These are phyloP conservation scores for sweet orange (Citrus sinensis) DNA, from an alignment of 345 rosid genomes.

Conservation along the genomic window DNA sequence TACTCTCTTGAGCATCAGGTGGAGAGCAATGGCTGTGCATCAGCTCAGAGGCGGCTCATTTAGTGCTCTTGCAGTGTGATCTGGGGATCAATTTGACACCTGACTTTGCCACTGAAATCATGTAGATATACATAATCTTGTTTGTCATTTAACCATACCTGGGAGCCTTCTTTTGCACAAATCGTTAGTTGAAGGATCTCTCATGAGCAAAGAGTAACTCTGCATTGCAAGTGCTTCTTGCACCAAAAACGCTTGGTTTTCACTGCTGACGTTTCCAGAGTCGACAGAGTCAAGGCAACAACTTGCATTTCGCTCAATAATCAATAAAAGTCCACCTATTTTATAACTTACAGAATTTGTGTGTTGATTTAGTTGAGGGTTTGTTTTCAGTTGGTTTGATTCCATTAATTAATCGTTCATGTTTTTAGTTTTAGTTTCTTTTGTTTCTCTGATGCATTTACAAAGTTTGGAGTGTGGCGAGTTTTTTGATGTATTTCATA, in stretches of 20 bases:
- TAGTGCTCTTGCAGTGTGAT: not conserved
- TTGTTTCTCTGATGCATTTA: not conserved
- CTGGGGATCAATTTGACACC: not conserved
- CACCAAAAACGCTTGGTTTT: not conserved
- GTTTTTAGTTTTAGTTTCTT: not conserved
- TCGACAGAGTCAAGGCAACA: not conserved
- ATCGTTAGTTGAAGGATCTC: not conserved
- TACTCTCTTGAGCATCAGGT: not conserved
- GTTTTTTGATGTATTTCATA: conserved; percentile 1
- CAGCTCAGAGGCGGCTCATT: not conserved
- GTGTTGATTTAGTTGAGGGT: conserved; percentile 2
- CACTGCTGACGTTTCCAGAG: not conserved
- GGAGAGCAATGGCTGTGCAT: not conserved
- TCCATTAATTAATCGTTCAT: conserved; percentile 3
- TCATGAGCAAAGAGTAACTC: not conserved
- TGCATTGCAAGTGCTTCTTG: not conserved
- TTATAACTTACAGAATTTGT: conserved; percentile 6
- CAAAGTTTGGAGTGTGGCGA: not conserved
- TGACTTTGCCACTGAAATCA: conserved; percentile 1
- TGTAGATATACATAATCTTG: conserved; percentile 11
- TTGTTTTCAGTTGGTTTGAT: conserved; percentile 9
- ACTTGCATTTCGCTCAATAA: not conserved
- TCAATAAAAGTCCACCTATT: not conserved
- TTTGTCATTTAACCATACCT: conserved; percentile 1
- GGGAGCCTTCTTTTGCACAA: conserved; percentile 1